Evolutionary conservation across 78 protist genomes (phyloP).

Genomic region (Chrysochromulina parva): DNA sequence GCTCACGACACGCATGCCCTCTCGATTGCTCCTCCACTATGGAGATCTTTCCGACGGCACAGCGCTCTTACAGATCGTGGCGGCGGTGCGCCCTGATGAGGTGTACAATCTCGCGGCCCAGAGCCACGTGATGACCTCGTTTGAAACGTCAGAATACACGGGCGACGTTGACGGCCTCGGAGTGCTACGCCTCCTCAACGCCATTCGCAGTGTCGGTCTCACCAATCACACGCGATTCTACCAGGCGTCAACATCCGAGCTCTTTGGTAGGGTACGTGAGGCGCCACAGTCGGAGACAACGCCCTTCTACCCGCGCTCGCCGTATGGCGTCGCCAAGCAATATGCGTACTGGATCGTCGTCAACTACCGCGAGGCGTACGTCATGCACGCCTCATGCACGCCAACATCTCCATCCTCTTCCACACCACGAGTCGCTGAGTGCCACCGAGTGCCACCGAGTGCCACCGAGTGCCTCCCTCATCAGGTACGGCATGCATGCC

Average conservation of each 20-base stretch:
- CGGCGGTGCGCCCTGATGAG: conserved; percentile 63
- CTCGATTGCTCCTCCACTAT: conserved; percentile 68
- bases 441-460: no score
- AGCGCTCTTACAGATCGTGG: conserved; percentile 55
- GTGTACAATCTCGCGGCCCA: conserved; percentile 92
- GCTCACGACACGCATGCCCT: conserved; percentile 43
- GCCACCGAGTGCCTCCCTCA: conserved; percentile 70
- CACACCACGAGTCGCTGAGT: no score
- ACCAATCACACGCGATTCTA: conserved; percentile 62
- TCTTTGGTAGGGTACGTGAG: conserved; percentile 89
- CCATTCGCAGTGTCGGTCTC: conserved; percentile 82
- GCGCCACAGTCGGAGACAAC: conserved; percentile 79
- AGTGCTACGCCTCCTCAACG: conserved; percentile 85
- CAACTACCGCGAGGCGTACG: conserved; percentile 93
- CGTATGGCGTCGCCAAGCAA: conserved; percentile 89
- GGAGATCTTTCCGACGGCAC: conserved; percentile 89
- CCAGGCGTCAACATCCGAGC: conserved; percentile 91
- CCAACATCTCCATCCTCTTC: no score
- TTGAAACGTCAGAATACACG: conserved; percentile 92
- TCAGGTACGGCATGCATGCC: conserved; percentile 84
- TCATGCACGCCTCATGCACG: conserved; percentile 47
- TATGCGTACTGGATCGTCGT: conserved; percentile 91
- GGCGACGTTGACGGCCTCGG: conserved; percentile 88
- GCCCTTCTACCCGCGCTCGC: conserved; percentile 95
- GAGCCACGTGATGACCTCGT: conserved; percentile 68